Percentiles rank a stretch among this genome's conserved stretches.
Evolutionary conservation across 495 filamentous ascomycete genomes (phyloP).

Genomic region (Annulohypoxylon nitens): DNA sequence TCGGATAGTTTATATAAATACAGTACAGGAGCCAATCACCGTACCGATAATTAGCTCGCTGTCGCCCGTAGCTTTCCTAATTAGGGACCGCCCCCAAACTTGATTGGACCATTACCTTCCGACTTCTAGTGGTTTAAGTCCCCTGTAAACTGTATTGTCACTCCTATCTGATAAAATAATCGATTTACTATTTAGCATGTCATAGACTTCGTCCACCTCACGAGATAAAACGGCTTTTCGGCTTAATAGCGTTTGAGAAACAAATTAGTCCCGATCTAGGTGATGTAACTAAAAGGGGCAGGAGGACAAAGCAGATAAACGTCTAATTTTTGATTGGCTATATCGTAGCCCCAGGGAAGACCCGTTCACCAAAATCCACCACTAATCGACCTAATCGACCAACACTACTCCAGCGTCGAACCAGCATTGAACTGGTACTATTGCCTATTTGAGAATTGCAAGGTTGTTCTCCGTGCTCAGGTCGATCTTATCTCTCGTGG

Average conservation of each 20-base stretch:
- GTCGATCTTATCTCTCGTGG: constrained; percentile 9
- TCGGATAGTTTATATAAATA: not conserved
- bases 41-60: not conserved
- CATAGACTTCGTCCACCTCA: not conserved
- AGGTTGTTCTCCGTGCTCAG: not conserved
- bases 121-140: not conserved
- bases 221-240: not conserved
- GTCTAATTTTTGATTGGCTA: constrained; percentile 16
- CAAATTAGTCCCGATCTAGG: not conserved
- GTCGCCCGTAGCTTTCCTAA: not conserved
- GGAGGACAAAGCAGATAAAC: constrained; percentile 26
- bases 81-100: not conserved
- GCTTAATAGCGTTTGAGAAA: too few species aligned
- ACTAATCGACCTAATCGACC: too few species aligned
- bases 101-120: not conserved
- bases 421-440: constrained; percentile 3
- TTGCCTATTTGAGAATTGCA: constrained; percentile 19
- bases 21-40: not conserved
- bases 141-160: not conserved
- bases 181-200: not conserved
- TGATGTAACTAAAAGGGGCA: constrained; percentile 26
- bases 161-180: not conserved
- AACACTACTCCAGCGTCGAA: not conserved
- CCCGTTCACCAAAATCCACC: not conserved
- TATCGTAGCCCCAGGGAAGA: not conserved